Evolutionary conservation across 345 rosid species (phyloP), one percentile per base, ranked within the genome.

Genomic region (Bruguiera gymnorhiza): DNA sequence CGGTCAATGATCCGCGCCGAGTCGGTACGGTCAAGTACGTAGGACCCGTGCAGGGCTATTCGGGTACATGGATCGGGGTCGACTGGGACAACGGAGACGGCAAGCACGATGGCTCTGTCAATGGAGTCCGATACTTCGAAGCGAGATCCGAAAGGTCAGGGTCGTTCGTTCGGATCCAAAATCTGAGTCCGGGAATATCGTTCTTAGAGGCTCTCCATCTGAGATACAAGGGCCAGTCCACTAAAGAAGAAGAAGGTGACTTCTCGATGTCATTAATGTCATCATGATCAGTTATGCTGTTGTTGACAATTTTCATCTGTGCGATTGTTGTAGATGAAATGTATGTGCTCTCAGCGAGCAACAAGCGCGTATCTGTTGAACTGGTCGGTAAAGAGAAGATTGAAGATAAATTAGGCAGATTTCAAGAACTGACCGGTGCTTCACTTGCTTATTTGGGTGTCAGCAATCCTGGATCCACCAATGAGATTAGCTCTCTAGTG

Each of bases 71-170:
- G 95, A 74, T 88, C 61, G 99, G 97, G 18, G 92, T 94, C 57
- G 96, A 92, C 58, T 94, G 99, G 97, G 97, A 89, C 81, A 75
- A 69, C 34, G 85, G 86, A 4, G 89, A 82, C 8, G 97, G 96
- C 27, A 94, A 94, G 78, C 97, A 91, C 53, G 86, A 92, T 60
- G 99, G 97, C 2, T 78, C 92, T 74, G 61, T 88, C 53, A 88
- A 89, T 30, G 96, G 96, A 5, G 88, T 81, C 64, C 87, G 80
- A 15, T 94, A 88, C 70, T 94, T 94, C 71, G 83, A 74, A 32
- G 89, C 92, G 8, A 83, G 75, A 65, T 83, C 85, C 21, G 75
- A 82, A 43, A 76, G 31, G 9, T 94, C 97, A 0, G 98, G 89
- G 3, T 91, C 97, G 3, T 85, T 94, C 60, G 79, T 86, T 59